Evolutionary conservation across 228 moss, liverwort and hornwort species (phyloP), one percentile per base, ranked within the genome.

Genomic region (Sphagnum magellanicum): DNA sequence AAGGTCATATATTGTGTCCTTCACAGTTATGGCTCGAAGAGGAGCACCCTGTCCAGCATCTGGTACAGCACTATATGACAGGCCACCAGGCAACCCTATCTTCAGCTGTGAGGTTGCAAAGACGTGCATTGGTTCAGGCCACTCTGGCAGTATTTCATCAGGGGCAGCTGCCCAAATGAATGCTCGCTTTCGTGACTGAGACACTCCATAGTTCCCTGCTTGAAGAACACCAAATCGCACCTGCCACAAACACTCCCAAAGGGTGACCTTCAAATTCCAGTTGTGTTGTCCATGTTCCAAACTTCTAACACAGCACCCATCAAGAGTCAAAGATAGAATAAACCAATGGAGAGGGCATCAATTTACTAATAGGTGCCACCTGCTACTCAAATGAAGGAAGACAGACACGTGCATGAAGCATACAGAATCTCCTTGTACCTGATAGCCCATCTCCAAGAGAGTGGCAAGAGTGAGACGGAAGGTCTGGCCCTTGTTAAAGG

Each of bases 401-500:
- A 32, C 32, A 32, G 32, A 32, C 32, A 3, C 3, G 3, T 3
- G 32, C 32, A 32, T 32, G 32, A 3, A 55, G 8, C 55, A 55
- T 55, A 55, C 9, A 55, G 55, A 55, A 8, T 55, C 55, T 55
- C 55, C 10, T 13, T n/a, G 6, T 79, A 98, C 97, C 97, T 98
- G 97, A 74, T 98, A 98, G 60, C 97, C 97, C 93, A 98, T 98
- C 83, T 93, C 97, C 64, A 98, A 53, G 8, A 98, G 84, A 51
- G 97, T 91, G 64, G 91, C 91, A 59, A 98, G 72, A 59, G 97
- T 86, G n/a, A 98, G 81, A 68, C 93, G 84, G 76, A 98, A 98
- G 53, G 97, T 98, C 74, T 98, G 97, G 65, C 97, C 91, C 76
- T 98, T 98, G 71, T 98, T 98, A 16, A 98, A 98, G 4, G 97